Conservation (phyloP, 2,329 filamentous ascomycete species). For the Aspergillus phoenicis region DNA sequence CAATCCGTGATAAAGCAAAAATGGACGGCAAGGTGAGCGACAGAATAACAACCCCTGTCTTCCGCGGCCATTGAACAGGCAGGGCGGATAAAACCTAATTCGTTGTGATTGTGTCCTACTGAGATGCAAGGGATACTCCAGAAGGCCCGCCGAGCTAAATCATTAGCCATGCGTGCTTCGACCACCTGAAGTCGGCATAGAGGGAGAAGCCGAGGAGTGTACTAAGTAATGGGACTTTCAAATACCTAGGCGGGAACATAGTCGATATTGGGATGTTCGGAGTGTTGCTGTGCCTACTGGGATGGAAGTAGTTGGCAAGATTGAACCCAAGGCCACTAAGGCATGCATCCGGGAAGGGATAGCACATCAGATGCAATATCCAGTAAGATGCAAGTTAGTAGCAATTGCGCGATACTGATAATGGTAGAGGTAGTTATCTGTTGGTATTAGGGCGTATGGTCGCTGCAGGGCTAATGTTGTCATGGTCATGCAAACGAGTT, state of each 20-base stretch:
- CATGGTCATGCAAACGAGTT: not conserved
- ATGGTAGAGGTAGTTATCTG: not conserved
- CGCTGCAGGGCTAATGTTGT: not conserved
- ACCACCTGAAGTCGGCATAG: not conserved
- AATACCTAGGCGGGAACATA: not conserved
- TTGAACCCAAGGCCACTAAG: not conserved
- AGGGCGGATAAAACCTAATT: constrained; percentile 21
- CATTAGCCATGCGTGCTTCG: constrained; percentile 8
- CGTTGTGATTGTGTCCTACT: constrained; percentile 10
- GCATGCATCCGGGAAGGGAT: constrained; percentile 8
- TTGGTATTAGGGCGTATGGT: too few species aligned
- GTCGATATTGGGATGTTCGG: constrained; percentile 3
- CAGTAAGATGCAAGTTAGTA: not conserved
- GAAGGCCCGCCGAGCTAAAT: not conserved
- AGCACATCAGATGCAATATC: not conserved
- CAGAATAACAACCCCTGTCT: constrained; percentile 1
- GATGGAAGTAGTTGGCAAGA: not conserved
- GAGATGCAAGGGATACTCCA: constrained; percentile 16
- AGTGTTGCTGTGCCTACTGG: not conserved
- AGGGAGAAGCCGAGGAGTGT: not conserved
- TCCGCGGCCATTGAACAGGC: constrained; percentile 6
- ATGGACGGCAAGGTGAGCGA: not conserved
- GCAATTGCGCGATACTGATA: too few species aligned
- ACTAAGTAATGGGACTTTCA: not conserved
- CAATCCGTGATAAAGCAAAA: not conserved